Evolutionary conservation across 768 basidiomycete species (phyloP).

Genomic region (Mycena polygramma): DNA sequence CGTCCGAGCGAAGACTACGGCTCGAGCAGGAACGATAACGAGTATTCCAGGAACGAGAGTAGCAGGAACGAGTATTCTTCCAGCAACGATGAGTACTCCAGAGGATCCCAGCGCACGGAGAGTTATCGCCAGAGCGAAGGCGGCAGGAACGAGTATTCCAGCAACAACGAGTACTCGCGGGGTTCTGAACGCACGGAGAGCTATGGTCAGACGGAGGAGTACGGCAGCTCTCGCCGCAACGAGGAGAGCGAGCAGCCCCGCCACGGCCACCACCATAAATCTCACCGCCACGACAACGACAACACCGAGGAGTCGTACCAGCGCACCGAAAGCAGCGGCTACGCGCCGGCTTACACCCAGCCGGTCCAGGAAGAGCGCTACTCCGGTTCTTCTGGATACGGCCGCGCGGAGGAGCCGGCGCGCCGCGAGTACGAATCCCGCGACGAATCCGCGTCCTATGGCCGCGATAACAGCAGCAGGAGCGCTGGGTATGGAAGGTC

Average conservation of each 20-base stretch:
- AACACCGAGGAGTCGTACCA: constrained; percentile 26
- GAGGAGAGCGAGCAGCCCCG: constrained; percentile 1
- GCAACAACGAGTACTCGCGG: constrained; percentile 14
- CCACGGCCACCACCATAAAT: constrained; percentile 1
- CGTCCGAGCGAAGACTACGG: too few relatives aligned
- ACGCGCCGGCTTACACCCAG: constrained; percentile 23
- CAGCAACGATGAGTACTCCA: too few relatives aligned
- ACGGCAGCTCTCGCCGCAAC: constrained; percentile 30
- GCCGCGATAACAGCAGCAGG: neutral
- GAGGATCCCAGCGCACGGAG: too few relatives aligned
- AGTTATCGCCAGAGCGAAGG: constrained; percentile 5
- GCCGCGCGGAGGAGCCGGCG: constrained; percentile 1
- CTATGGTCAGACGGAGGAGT: constrained; percentile 34
- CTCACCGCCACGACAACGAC: constrained; percentile 21
- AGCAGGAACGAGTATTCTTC: too few relatives aligned
- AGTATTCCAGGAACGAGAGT: too few relatives aligned
- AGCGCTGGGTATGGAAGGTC: constrained; percentile 13
- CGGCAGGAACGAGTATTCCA: constrained; percentile 10
- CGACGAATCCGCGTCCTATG: constrained; percentile 7
- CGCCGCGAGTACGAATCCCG: constrained; percentile 22
- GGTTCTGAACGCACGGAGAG: constrained; percentile 20
- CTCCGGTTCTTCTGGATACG: constrained; percentile 23
- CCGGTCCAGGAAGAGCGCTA: constrained; percentile 8
- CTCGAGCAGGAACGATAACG: too few relatives aligned
- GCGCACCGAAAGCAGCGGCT: constrained; percentile 13